phyloP scores from a whole-genome alignment of 257 asterid genomes.

The Solanum pinnatisectum region DNA sequence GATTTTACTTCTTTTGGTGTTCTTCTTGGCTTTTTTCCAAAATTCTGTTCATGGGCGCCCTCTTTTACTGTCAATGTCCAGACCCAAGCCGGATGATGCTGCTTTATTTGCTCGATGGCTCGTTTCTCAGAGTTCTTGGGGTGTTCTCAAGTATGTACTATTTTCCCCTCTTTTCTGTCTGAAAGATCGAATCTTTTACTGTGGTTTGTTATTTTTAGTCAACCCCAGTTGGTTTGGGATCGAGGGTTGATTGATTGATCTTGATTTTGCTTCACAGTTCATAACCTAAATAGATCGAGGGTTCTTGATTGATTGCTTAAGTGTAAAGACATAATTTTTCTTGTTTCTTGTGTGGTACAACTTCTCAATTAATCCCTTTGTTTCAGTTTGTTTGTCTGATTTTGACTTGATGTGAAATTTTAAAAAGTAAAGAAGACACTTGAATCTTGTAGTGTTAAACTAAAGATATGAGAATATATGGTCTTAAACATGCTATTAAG shows the following conservation, averaged over 20 bases:
- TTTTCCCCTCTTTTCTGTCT: not conserved
- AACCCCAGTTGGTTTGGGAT: not conserved
- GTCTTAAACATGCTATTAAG: not conserved
- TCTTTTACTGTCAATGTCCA: constrained; percentile 14
- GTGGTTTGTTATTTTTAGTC: not conserved
- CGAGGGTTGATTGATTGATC: not conserved
- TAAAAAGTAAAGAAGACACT: not conserved
- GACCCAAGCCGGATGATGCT: constrained; percentile 54
- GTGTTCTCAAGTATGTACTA: constrained; percentile 52
- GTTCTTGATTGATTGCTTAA: not conserved
- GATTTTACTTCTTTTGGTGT: constrained; percentile 4
- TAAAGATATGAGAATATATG: not conserved
- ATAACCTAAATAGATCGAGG: not conserved
- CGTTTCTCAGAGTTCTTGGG: constrained; percentile 84
- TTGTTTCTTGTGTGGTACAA: not conserved
- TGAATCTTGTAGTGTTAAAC: not conserved
- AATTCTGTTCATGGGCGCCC: constrained; percentile 40
- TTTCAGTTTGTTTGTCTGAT: not conserved
- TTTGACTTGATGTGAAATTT: not conserved
- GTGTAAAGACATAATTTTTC: not conserved
- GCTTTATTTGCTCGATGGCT: constrained; percentile 86
- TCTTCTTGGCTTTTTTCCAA: constrained; percentile 15
- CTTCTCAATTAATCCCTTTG: not conserved
- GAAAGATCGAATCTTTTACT: not conserved
- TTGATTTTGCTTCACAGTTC: not conserved